Conservation (phyloP, 345 rosid species). For the Lepidium aucheri region DNA sequence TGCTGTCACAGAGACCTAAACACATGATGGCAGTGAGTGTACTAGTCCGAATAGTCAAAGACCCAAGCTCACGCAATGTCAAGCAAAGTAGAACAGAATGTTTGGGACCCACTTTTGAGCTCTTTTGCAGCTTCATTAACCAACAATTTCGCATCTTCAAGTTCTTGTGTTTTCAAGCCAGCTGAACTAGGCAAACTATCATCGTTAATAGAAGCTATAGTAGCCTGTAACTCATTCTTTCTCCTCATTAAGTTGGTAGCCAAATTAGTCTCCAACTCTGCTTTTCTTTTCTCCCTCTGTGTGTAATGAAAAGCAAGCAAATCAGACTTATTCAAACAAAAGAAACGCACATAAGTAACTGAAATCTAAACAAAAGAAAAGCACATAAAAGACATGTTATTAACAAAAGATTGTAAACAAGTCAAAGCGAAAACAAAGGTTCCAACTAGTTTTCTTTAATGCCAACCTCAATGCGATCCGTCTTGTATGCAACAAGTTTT, state of each 20-base stretch:
- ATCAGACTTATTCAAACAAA: neutral
- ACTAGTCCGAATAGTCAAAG: neutral
- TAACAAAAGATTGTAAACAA: neutral
- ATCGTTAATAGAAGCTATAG: constrained; percentile 58
- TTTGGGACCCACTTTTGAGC: constrained; percentile 48
- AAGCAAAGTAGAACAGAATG: neutral
- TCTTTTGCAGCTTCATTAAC: constrained; percentile 48
- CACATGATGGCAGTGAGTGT: constrained; percentile 15
- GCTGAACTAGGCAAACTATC: constrained; percentile 54
- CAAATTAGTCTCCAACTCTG: constrained; percentile 89
- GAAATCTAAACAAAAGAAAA: neutral
- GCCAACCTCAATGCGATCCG: constrained; percentile 79
- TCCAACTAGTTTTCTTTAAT: neutral
- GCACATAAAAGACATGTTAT: neutral
- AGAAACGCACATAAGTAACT: neutral
- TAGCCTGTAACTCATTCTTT: constrained; percentile 77
- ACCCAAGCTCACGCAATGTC: neutral
- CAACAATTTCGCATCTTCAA: constrained; percentile 57
- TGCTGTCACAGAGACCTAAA: constrained; percentile 50
- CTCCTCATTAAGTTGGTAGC: constrained; percentile 89
- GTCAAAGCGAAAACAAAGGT: neutral
- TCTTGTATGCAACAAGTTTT: constrained; percentile 54
- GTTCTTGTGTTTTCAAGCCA: constrained; percentile 64
- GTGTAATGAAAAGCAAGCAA: constrained; percentile 12
- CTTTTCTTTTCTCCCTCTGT: constrained; percentile 85